phyloP scores from a whole-genome alignment of 805 yeast species.

The Brettanomyces naardenensis region DNA sequence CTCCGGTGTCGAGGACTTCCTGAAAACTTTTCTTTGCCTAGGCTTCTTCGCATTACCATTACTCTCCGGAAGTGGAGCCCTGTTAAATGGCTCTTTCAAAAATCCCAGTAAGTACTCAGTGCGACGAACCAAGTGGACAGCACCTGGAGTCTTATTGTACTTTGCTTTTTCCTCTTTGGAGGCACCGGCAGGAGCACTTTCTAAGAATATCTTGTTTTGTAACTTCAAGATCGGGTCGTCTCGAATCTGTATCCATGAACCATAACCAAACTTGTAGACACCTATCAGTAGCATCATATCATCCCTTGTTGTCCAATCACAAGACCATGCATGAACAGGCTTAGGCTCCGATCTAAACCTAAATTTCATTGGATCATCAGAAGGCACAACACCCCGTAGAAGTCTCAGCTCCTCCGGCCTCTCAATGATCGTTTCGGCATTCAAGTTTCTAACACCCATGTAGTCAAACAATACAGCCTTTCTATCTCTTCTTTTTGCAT shows the following conservation, averaged over 20 bases:
- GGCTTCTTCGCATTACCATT: background rate
- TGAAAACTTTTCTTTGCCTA: constrained; percentile 1
- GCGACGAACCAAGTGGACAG: constrained; percentile 88
- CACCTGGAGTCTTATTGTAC: constrained; percentile 65
- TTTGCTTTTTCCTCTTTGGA: constrained; percentile 31
- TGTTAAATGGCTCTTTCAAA: constrained; percentile 38
- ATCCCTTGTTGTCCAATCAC: constrained; percentile 76
- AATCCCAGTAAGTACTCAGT: constrained; percentile 77
- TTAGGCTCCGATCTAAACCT: constrained; percentile 58
- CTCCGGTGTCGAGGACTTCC: constrained; percentile 20
- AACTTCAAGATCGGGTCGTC: constrained; percentile 91
- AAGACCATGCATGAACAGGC: constrained; percentile 84
- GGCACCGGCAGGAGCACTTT: constrained; percentile 27
- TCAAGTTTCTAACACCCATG: constrained; percentile 77
- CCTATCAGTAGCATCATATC: constrained; percentile 87
- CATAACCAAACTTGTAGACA: constrained; percentile 87
- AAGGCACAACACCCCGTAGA: constrained; percentile 44
- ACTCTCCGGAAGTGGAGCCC: background rate
- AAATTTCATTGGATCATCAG: constrained; percentile 52
- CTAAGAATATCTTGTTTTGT: constrained; percentile 76
- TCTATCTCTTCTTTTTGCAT: constrained; percentile 68
- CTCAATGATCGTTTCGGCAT: constrained; percentile 79
- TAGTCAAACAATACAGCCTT: constrained; percentile 86
- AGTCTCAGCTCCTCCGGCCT: constrained; percentile 81
- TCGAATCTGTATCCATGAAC: constrained; percentile 88